Evolutionary conservation across 768 basidiomycete species (phyloP), one percentile per base, ranked within the genome.

Genomic region (Collybia sordida): DNA sequence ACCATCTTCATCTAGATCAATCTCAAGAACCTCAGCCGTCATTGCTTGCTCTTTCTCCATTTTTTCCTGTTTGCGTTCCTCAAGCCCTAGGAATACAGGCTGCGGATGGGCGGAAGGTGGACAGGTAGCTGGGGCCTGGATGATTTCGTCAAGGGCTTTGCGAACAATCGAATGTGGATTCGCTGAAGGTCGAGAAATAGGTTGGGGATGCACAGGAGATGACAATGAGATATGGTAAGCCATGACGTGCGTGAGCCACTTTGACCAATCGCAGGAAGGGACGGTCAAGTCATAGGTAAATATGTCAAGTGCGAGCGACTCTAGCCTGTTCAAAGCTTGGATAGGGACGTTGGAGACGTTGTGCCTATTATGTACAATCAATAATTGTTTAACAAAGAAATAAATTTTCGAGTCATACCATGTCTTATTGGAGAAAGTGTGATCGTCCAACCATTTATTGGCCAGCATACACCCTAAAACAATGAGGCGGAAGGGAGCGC

Each of bases 371-470:
- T 12, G 54, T 43, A 38, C 48, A 18, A 37, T 41, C 35, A 42
- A 15, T 59, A 24, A 54, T 7, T 54, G 50, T 28, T 44, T 17
- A 45, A 39, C 27, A 45, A 18, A 44, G 34, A 15, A 23, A 43
- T 11, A 6, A 11, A 11, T 4, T 19, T 22, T 23, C 34, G 31
- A 35, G 38, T 64, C 83, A 52, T 64, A 90, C 90, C 90, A 92
- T 47, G 90, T 92, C 72, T 90, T 91, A 69, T 91, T 91, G 35
- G 88, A 90, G 67, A 91, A 92, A 0, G 90, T 91, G 60, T 92
- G 90, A 58, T 92, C 90, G 55, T 91, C 89, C 55, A 92, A 62
- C 90, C 90, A 91, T 68, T 92, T 92, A 66, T 91, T 91, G 17
- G 89, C 88, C 27, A 92, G 71, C 88, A 92, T 90, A 54, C 83